A percentile compares a stretch with the other conserved stretches of the same genome.
These are phyloP conservation scores for Gautieria morchelliformis DNA, from an alignment of 768 basidiomycete genomes.

Conservation along the genomic window DNA sequence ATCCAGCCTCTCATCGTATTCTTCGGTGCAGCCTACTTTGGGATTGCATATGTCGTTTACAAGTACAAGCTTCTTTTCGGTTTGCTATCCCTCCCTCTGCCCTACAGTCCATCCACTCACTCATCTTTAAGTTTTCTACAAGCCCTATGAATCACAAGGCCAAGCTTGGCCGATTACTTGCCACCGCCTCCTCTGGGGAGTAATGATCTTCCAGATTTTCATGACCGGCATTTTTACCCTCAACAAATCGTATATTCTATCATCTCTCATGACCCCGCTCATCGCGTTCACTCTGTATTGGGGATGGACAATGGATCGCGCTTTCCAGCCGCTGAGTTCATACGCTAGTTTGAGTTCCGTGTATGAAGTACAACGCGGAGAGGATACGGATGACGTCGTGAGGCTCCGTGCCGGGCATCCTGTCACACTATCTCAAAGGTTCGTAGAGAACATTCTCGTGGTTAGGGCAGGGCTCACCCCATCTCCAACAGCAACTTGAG, in stretches of 20 bases:
- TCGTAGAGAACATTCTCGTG: constrained; percentile 10
- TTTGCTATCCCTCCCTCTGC: constrained; percentile 28
- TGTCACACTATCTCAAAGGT: constrained; percentile 87
- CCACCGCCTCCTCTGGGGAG: constrained; percentile 82
- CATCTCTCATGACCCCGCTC: constrained; percentile 64
- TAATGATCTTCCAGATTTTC: constrained; percentile 88
- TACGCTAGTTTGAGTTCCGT: constrained; percentile 82
- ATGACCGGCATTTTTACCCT: constrained; percentile 94
- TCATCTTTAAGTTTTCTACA: constrained; percentile 74
- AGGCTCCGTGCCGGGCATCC: constrained; percentile 73
- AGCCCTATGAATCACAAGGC: constrained; percentile 94
- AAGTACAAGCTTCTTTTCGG: constrained; percentile 97
- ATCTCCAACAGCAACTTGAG: constrained; percentile 56
- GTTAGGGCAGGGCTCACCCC: not conserved
- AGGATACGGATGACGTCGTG: constrained; percentile 71
- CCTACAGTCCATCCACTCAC: not conserved
- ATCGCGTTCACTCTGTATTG: constrained; percentile 66
- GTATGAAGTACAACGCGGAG: constrained; percentile 83
- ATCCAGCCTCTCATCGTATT: constrained; percentile 91
- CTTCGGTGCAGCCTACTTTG: constrained; percentile 95
- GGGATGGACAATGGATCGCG: constrained; percentile 67
- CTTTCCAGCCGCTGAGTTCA: constrained; percentile 63
- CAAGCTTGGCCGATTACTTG: constrained; percentile 98
- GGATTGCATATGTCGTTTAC: constrained; percentile 92
- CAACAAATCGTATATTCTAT: constrained; percentile 47